A percentile compares a stretch with the other conserved stretches of the same genome.
Conservation (phyloP, 805 yeast genomes). For the Sugiyamaella smithiae region DNA sequence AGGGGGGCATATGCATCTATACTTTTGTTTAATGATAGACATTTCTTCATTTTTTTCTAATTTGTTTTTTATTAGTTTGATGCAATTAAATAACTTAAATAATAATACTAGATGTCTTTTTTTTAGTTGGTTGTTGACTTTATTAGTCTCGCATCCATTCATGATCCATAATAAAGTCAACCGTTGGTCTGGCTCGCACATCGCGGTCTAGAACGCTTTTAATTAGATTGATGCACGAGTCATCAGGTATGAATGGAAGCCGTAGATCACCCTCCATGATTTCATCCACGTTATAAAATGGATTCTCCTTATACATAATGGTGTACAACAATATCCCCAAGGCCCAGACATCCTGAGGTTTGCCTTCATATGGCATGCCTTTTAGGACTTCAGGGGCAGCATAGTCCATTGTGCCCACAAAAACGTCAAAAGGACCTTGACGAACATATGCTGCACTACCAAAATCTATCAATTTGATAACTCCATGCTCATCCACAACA, state of each 20-base stretch:
- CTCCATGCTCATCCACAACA: constrained; percentile 72
- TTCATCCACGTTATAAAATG: constrained; percentile 93
- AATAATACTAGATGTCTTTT: background rate
- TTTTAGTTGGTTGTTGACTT: background rate
- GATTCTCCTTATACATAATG: constrained; percentile 87
- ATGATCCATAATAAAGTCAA: constrained; percentile 65
- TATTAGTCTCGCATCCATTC: constrained; percentile 62
- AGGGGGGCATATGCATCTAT: background rate
- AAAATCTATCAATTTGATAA: constrained; percentile 84
- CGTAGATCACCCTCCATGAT: constrained; percentile 86
- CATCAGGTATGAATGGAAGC: constrained; percentile 59
- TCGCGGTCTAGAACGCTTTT: constrained; percentile 65
- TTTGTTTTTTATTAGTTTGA: background rate
- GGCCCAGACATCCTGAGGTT: constrained; percentile 97
- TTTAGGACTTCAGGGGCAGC: constrained; percentile 95
- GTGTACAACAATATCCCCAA: constrained; percentile 89
- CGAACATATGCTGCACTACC: constrained; percentile 90
- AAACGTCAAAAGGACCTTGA: constrained; percentile 95
- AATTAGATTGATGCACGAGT: constrained; percentile 63
- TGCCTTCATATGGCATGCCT: constrained; percentile 87
- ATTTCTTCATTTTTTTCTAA: background rate
- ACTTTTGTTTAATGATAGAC: background rate
- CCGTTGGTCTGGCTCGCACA: constrained; percentile 64
- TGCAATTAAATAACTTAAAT: background rate
- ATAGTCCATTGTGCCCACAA: constrained; percentile 95